phyloP scores from a whole-genome alignment of 768 basidiomycete genomes.

The Rhizopogon vulgaris region DNA sequence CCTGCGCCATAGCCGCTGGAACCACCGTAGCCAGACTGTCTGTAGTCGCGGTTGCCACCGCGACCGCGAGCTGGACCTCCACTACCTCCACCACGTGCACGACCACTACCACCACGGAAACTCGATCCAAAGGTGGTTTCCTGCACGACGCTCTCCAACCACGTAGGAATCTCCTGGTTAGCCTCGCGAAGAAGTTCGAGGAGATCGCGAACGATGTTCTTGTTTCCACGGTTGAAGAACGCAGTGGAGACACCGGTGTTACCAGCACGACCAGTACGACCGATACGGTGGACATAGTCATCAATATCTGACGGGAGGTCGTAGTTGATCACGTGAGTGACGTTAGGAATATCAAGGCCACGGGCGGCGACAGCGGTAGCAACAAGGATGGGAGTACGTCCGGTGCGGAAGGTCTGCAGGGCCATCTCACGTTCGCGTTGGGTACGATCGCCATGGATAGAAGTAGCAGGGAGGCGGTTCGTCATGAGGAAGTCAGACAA shows the following conservation, averaged over 20 bases:
- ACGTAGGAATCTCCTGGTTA: slow-evolving; percentile 88
- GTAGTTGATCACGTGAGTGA: slow-evolving; percentile 98
- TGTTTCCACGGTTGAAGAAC: slow-evolving; percentile 93
- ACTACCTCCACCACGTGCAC: slow-evolving; percentile 46
- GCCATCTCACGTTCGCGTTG: slow-evolving; percentile 98
- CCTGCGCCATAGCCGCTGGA: slow-evolving; percentile 30
- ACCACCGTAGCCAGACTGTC: slow-evolving; percentile 26
- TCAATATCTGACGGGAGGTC: slow-evolving; percentile 97
- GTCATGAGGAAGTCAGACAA: slow-evolving; percentile 90
- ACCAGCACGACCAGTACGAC: slow-evolving; percentile 97
- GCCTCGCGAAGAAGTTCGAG: slow-evolving; percentile 93
- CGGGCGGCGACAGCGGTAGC: slow-evolving; percentile 98
- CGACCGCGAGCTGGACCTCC: slow-evolving; percentile 31
- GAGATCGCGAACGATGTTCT: slow-evolving; percentile 86
- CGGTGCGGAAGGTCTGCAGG: slow-evolving; percentile 90
- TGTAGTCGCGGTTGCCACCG: slow-evolving; percentile 32
- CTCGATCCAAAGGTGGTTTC: slow-evolving; percentile 70
- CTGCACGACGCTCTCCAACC: slow-evolving; percentile 83
- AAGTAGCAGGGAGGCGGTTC: slow-evolving; percentile 83
- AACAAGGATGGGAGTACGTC: slow-evolving; percentile 92
- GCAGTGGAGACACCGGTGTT: slow-evolving; percentile 95
- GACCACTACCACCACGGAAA: slow-evolving; percentile 46
- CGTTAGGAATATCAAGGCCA: slow-evolving; percentile 98
- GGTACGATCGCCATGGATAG: slow-evolving; percentile 96
- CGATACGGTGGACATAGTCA: slow-evolving; percentile 98